These are phyloP conservation scores for Sporisorium graminicola DNA, from an alignment of 1,284 basidiomycete species.

Conservation along the genomic window DNA sequence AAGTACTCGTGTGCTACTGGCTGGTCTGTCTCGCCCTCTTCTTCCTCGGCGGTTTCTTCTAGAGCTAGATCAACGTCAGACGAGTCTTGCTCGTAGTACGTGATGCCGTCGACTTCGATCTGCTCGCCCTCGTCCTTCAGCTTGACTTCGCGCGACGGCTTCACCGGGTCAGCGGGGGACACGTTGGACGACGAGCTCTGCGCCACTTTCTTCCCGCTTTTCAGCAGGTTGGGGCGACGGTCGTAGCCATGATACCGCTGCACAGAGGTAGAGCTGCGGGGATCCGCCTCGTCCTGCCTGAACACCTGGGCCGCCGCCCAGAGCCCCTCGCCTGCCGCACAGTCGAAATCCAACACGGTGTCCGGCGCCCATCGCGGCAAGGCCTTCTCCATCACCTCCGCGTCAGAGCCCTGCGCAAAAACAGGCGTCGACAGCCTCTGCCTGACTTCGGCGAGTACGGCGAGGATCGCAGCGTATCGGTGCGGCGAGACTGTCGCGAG, in stretches of 20 bases:
- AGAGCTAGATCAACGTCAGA: not conserved
- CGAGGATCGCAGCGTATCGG: slow-evolving; percentile 51
- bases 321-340: slow-evolving; percentile 58
- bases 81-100: slow-evolving; percentile 38
- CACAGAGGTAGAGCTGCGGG: slow-evolving; percentile 9
- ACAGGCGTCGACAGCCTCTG: slow-evolving; percentile 24
- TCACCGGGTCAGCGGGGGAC: slow-evolving; percentile 20
- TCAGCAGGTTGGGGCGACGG: slow-evolving; percentile 41
- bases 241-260: slow-evolving; percentile 48
- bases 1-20: slow-evolving; percentile 28
- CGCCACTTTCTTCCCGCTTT: slow-evolving; percentile 44
- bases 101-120: slow-evolving; percentile 35
- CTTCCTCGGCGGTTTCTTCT: not conserved
- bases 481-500: slow-evolving; percentile 44
- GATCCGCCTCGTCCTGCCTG: slow-evolving; percentile 11
- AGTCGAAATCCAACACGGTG: slow-evolving; percentile 56
- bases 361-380: slow-evolving; percentile 50
- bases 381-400: slow-evolving; percentile 1
- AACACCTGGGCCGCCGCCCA: slow-evolving; percentile 64
- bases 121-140: slow-evolving; percentile 38
- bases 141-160: slow-evolving; percentile 17
- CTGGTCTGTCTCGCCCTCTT: slow-evolving; percentile 2
- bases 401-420: not conserved
- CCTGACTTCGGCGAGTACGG: slow-evolving; percentile 40
- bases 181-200: slow-evolving; percentile 30